Evolutionary conservation across 768 basidiomycete genomes (phyloP).

Genomic region (Coprinellus aureogranulatus): DNA sequence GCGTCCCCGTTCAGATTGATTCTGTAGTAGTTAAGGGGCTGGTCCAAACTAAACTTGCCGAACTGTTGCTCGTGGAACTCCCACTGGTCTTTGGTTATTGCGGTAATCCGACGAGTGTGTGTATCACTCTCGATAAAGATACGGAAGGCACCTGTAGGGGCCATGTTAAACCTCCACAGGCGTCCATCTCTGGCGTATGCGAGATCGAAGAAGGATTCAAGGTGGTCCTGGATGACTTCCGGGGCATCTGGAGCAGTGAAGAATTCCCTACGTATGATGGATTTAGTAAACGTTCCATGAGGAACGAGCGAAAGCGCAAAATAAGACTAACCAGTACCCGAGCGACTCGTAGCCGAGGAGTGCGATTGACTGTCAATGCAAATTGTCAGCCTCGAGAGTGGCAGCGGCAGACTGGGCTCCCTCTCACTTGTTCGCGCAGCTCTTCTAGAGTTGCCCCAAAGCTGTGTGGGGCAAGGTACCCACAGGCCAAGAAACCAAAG

Average conservation of each 20-base stretch:
- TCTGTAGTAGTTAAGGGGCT: slow-evolving; percentile 36
- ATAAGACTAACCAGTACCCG: slow-evolving; percentile 26
- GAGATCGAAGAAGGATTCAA: slow-evolving; percentile 37
- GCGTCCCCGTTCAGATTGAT: slow-evolving; percentile 18
- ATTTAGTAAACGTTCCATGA: background rate
- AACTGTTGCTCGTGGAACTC: slow-evolving; percentile 26
- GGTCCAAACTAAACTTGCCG: slow-evolving; percentile 25
- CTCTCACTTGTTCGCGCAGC: slow-evolving; percentile 4
- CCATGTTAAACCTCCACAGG: slow-evolving; percentile 8
- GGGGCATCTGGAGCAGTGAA: slow-evolving; percentile 32
- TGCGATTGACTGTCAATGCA: no score
- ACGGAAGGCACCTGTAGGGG: slow-evolving; percentile 13
- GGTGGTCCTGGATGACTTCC: slow-evolving; percentile 32
- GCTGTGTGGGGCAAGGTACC: slow-evolving; percentile 29
- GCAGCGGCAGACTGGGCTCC: no score
- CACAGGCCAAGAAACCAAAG: slow-evolving; percentile 36
- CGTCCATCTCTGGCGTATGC: slow-evolving; percentile 20
- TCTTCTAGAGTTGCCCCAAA: slow-evolving; percentile 17
- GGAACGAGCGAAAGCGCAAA: background rate
- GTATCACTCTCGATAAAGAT: slow-evolving; percentile 12
- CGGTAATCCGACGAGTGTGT: background rate
- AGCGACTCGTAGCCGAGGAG: slow-evolving; percentile 26
- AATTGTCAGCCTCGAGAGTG: no score
- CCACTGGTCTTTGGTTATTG: background rate
- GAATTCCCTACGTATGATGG: slow-evolving; percentile 27